A percentile compares a stretch with the other conserved stretches of the same genome.
phyloP scores from a whole-genome alignment of 805 yeast genomes.

The Sugiyamaella chiloensis region DNA sequence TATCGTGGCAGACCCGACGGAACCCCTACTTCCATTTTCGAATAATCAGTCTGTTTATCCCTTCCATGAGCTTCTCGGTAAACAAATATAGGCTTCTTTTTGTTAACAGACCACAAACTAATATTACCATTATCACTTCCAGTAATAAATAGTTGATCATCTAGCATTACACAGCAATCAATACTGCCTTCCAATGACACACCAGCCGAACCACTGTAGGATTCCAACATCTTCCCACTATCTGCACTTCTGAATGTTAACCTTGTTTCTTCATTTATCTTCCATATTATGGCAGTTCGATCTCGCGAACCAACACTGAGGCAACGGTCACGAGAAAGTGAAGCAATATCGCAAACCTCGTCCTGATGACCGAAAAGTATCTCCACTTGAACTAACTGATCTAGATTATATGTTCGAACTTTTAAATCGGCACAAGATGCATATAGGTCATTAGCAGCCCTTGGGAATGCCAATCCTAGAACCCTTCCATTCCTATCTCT shows the following conservation, averaged over 20 bases:
- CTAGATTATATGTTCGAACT: slow-evolving; percentile 80
- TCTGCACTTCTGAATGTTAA: slow-evolving; percentile 93
- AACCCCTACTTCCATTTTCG: slow-evolving; percentile 32
- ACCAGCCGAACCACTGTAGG: slow-evolving; percentile 20
- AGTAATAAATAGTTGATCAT: slow-evolving; percentile 87
- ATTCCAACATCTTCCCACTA: slow-evolving; percentile 24
- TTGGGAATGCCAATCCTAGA: slow-evolving; percentile 69
- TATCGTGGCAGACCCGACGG: slow-evolving; percentile 72
- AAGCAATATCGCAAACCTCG: slow-evolving; percentile 72
- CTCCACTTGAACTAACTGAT: slow-evolving; percentile 85
- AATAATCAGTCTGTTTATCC: slow-evolving; percentile 47
- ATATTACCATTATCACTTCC: slow-evolving; percentile 94
- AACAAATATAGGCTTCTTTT: slow-evolving; percentile 80
- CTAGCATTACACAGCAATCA: slow-evolving; percentile 86
- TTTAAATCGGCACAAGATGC: slow-evolving; percentile 92
- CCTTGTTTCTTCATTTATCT: slow-evolving; percentile 91
- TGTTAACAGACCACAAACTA: slow-evolving; percentile 84
- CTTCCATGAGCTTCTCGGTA: slow-evolving; percentile 76
- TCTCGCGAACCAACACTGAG: slow-evolving; percentile 95
- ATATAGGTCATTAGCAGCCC: slow-evolving; percentile 77
- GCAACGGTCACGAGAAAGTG: slow-evolving; percentile 84
- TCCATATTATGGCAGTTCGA: slow-evolving; percentile 94
- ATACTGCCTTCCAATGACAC: slow-evolving; percentile 68
- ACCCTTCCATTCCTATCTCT: slow-evolving; percentile 69
- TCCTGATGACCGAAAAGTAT: slow-evolving; percentile 96